Base-by-base conservation (phyloP, 1,139 yeast species). In the Debaryomyces fabryi region DNA sequence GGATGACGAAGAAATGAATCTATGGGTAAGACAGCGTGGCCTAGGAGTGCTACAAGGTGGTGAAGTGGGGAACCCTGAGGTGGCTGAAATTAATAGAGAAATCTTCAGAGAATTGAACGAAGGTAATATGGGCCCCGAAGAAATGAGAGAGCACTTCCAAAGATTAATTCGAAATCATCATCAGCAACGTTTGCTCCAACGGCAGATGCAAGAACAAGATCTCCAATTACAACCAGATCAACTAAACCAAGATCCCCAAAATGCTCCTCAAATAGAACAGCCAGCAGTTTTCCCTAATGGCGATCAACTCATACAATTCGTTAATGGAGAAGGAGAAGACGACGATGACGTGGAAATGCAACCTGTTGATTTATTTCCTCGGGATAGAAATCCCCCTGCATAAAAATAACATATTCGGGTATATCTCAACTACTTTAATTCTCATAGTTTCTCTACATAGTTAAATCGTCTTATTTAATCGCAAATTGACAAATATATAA, bases 211-310 rank as follows among this genome's bases (percentile, higher is more conserved):
- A n/a, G 54, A 49, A 39, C 49, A 44, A 39, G 42, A 29, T 13
- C 39, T 41, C 20, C 39, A 33, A 34, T 50, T 46, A 35, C 58
- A 48, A 40, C 47, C 21, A 16, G 42, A 32, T 9, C 48, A 43
- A 42, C 47, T 23, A 25, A 48, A 41, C 15, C 46, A 36, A 23
- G 53, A 56, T 39, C 59, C 56, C 10, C 57, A 54, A 24, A 69
- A 73, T 57, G 79, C 79, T 6, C 80, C 79, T 2, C 79, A 73
- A 41, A 71, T 74, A 12, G 58, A 59, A 27, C 79, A 74, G 50
- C 77, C 77, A 6, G 71, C 79, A 5, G 77, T 74, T 1, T 75
- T 75, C 49, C 72, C 72, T 2, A 63, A 58, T 50, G 71, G 63
- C 13, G 67, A 64, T 37, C 60, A 60, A 43, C 53, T 57, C 1